phyloP scores from a whole-genome alignment of 2,329 filamentous ascomycete genomes.

The Podosphaera fusca region DNA sequence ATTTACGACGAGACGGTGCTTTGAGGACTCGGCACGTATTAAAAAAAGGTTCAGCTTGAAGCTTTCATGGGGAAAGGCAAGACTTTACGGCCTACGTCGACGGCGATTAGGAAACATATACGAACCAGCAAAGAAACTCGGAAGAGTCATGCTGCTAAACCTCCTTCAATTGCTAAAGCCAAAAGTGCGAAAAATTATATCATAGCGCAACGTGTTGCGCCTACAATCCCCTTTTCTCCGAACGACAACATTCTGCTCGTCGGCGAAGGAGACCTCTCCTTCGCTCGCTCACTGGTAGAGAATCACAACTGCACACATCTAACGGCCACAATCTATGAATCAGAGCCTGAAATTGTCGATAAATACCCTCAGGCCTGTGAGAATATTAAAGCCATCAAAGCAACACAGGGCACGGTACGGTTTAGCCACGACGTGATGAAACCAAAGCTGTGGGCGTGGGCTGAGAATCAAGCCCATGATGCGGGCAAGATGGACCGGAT shows the following conservation, averaged over 20 bases:
- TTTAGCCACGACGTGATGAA: constrained; percentile 47
- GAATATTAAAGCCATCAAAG: constrained; percentile 31
- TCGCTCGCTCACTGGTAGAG: constrained; percentile 40
- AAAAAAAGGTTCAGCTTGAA: no score
- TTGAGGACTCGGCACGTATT: no score
- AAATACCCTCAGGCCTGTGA: constrained; percentile 54
- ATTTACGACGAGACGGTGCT: no score
- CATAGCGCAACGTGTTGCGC: constrained; percentile 17
- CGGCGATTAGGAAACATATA: constrained; percentile 3
- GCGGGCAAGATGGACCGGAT: constrained; percentile 41
- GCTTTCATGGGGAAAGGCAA: constrained; percentile 12
- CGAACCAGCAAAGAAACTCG: constrained; percentile 5
- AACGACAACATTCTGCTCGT: constrained; percentile 50
- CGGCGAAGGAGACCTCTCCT: constrained; percentile 65
- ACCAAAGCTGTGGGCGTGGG: constrained; percentile 23
- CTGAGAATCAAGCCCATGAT: neutral
- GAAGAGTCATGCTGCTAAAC: constrained; percentile 6
- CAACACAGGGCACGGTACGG: constrained; percentile 22
- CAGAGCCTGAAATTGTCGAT: constrained; percentile 29
- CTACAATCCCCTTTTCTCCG: constrained; percentile 42
- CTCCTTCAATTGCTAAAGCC: neutral
- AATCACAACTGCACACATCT: constrained; percentile 43
- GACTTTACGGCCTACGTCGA: constrained; percentile 5
- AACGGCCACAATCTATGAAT: constrained; percentile 47
- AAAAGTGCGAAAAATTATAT: neutral